Conservation (phyloP, 179 eudicot genomes). For the Nepenthes alata region DNA sequence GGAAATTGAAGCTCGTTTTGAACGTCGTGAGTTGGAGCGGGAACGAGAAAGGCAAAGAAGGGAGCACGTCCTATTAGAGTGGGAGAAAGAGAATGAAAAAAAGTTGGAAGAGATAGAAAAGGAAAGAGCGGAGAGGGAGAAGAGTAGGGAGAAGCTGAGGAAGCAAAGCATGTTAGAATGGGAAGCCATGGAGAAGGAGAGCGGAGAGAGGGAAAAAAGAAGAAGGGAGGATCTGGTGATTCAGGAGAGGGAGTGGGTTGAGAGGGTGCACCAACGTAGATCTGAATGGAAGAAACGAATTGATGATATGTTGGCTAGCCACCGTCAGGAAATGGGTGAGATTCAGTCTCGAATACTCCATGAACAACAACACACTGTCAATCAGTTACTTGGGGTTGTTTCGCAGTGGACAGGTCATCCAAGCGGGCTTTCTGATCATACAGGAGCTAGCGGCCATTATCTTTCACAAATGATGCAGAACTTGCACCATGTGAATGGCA, state of each 20-base stretch:
- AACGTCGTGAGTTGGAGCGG: conserved; percentile 58
- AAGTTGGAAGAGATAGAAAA: conserved; percentile 42
- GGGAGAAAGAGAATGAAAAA: conserved; percentile 42
- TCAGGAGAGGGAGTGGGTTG: conserved; percentile 63
- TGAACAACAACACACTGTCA: conserved; percentile 71
- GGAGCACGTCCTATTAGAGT: conserved; percentile 34
- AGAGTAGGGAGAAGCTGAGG: conserved; percentile 40
- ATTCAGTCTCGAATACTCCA: conserved; percentile 66
- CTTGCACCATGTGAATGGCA: conserved; percentile 68
- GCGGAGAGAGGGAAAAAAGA: conserved; percentile 47
- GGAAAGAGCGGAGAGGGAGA: conserved; percentile 41
- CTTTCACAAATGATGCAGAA: conserved; percentile 84
- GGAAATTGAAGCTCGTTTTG: conserved; percentile 63
- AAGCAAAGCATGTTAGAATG: conserved; percentile 43
- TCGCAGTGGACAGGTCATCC: conserved; percentile 86
- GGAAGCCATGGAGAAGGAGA: conserved; percentile 62
- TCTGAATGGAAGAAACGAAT: conserved; percentile 67
- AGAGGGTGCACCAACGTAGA: conserved; percentile 59
- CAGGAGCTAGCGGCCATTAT: conserved; percentile 62
- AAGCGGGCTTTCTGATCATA: conserved; percentile 61
- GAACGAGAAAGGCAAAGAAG: conserved; percentile 56
- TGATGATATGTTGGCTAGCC: conserved; percentile 61
- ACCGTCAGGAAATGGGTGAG: conserved; percentile 65
- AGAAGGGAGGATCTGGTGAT: conserved; percentile 45
- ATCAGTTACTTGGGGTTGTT: conserved; percentile 60